Evolutionary conservation across 208 protist genomes (phyloP).

Genomic region (Wallacemonas sp.): DNA sequence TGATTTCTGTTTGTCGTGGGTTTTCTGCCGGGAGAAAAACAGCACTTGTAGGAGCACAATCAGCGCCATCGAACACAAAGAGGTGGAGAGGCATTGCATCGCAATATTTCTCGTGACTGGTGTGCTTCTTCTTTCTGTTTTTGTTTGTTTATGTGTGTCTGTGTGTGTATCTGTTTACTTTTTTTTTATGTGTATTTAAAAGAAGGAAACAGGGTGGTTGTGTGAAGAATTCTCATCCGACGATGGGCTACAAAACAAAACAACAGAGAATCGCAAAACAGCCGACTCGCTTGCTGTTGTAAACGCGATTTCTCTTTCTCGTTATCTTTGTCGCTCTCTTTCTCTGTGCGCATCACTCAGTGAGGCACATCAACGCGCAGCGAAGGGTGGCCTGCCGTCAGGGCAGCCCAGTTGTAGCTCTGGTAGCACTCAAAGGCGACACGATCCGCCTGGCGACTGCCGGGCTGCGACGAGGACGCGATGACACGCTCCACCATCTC

Average conservation of each 20-base stretch:
- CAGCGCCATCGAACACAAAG: not conserved
- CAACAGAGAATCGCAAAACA: too few species aligned
- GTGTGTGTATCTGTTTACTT: not conserved
- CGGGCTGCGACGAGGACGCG: not conserved
- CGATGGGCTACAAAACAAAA: too few species aligned
- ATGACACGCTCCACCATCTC: not conserved
- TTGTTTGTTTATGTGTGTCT: not conserved
- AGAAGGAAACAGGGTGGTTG: slow-evolving; percentile 3
- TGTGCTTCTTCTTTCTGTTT: too few species aligned
- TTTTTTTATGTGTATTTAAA: not conserved
- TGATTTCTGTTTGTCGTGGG: too few species aligned
- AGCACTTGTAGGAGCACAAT: too few species aligned
- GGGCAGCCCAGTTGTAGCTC: slow-evolving; percentile 65
- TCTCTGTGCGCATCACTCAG: too few species aligned
- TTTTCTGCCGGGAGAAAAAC: too few species aligned
- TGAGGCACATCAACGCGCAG: slow-evolving; percentile 26
- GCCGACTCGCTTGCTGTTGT: not conserved
- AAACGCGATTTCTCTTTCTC: not conserved
- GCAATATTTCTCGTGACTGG: too few species aligned
- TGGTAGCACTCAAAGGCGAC: slow-evolving; percentile 29
- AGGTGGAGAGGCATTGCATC: not conserved
- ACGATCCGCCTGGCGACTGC: not conserved
- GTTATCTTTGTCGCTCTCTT: slow-evolving; percentile 7
- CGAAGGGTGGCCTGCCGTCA: slow-evolving; percentile 39
- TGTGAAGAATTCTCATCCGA: not conserved